Evolutionary conservation across 2,329 filamentous ascomycete species (phyloP), one percentile per base, ranked within the genome.

Genomic region (Sclerotinia subarctica): DNA sequence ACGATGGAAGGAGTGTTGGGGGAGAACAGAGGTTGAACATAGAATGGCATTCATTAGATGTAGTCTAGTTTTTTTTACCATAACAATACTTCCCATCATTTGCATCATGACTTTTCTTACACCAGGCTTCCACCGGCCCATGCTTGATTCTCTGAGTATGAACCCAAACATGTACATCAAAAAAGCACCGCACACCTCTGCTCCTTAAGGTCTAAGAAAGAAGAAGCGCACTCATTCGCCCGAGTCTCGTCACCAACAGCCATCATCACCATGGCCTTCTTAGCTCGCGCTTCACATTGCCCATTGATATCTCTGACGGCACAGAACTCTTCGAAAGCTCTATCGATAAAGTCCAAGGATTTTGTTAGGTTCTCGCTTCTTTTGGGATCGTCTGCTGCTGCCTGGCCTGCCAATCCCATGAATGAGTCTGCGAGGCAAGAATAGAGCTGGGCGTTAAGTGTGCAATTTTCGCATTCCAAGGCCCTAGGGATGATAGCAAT

Each of bases 261-360:
- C 73, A 85, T 83, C 77, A 88, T 85, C 60, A 90, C 81, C n/a
- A 84, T 84, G 13, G 86, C 85, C 77, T 90, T 90, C 79, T 90
- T 90, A 57, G 85, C 84, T 76, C 90, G 73, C 79, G 88, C 85
- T 73, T 89, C 85, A 71, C 86, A 85, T 75, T 88, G 85, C 1
- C 86, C 86, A 35, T 81, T 78, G 15, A 86, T 76, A 77, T 90
- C 86, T 71, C 87, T 83, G 17, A 88, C 79, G 65, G 81, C 81
- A 67, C 84, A 83, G 73, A 83, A 90, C 70, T 85, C 84, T 66
- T 79, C 78, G 72, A 76, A 75, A 11, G 75, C 70, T 11, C 74
- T 70, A 59, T 75, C 73, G 49, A 77, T 70, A 53, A 73, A 76
- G 26, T 76, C 73, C 44, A 76, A 64, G 46, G 70, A 72, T 53